A percentile compares a stretch with the other conserved stretches of the same genome.
Conservation (phyloP, 805 yeast genomes). For the Myxozyma sirexii region DNA sequence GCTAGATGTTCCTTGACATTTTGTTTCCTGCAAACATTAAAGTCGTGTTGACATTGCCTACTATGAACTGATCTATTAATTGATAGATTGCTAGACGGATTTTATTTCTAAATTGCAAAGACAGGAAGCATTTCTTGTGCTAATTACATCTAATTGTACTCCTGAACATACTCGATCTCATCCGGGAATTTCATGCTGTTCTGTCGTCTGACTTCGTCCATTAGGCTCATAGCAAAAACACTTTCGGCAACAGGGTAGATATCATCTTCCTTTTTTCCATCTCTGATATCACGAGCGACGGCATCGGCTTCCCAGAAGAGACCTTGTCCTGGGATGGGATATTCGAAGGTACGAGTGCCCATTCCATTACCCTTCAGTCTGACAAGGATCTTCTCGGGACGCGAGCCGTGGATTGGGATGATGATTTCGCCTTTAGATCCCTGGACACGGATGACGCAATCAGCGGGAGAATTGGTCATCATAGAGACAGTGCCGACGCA, state of each 20-base stretch:
- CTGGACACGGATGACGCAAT: slow-evolving; percentile 21
- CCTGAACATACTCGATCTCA: slow-evolving; percentile 12
- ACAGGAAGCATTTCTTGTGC: too few relatives aligned
- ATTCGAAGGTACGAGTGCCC: not conserved
- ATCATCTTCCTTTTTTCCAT: slow-evolving; percentile 46
- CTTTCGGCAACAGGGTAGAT: slow-evolving; percentile 52
- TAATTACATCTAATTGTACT: too few relatives aligned
- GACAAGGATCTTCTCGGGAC: slow-evolving; percentile 21
- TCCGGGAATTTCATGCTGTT: slow-evolving; percentile 50
- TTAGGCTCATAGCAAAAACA: slow-evolving; percentile 49
- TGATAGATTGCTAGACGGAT: too few relatives aligned
- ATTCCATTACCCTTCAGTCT: not conserved
- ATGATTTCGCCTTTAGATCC: slow-evolving; percentile 23
- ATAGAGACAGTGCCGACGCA: slow-evolving; percentile 17
- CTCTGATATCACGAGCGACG: slow-evolving; percentile 50
- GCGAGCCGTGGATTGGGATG: slow-evolving; percentile 18
- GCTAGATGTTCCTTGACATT: too few relatives aligned
- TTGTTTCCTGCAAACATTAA: too few relatives aligned
- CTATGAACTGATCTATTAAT: too few relatives aligned
- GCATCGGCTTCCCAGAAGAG: slow-evolving; percentile 61
- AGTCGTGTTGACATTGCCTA: too few relatives aligned
- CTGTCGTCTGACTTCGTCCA: slow-evolving; percentile 53
- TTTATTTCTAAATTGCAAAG: too few relatives aligned
- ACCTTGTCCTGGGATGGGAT: slow-evolving; percentile 45
- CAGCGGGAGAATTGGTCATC: slow-evolving; percentile 15